These are phyloP conservation scores for Floccularia luteovirens DNA, from an alignment of 768 basidiomycete species.

Conservation along the genomic window DNA sequence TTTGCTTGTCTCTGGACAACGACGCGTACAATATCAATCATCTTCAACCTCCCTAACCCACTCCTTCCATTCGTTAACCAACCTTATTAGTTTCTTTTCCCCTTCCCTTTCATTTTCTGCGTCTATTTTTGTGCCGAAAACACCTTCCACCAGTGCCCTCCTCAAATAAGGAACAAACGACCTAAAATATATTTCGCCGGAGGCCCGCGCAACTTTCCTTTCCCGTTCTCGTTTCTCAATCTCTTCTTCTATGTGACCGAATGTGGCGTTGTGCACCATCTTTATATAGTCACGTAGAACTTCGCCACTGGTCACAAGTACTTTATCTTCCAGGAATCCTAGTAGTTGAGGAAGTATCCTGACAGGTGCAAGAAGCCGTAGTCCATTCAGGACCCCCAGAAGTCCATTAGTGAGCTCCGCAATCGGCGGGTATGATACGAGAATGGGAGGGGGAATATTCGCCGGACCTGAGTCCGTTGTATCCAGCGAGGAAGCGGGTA, in stretches of 20 bases:
- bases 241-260: slow-evolving; percentile 11
- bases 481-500: slow-evolving; percentile 14
- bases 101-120: neutral
- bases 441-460: slow-evolving; percentile 63
- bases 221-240: slow-evolving; percentile 15
- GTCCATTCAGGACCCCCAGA: slow-evolving; percentile 65
- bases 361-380: slow-evolving; percentile 75
- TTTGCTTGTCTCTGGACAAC: too few relatives aligned
- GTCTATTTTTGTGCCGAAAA: slow-evolving; percentile 4
- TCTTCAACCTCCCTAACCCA: slow-evolving; percentile 1
- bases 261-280: slow-evolving; percentile 8
- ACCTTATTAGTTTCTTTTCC: slow-evolving; percentile 1
- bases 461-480: slow-evolving; percentile 17
- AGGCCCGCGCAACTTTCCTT: slow-evolving; percentile 31
- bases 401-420: slow-evolving; percentile 69
- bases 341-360: slow-evolving; percentile 44
- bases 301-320: slow-evolving; percentile 37
- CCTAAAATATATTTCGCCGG: slow-evolving; percentile 41
- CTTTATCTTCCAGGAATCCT: slow-evolving; percentile 36
- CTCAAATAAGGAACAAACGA: neutral
- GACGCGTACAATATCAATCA: too few relatives aligned
- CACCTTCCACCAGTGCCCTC: slow-evolving; percentile 4
- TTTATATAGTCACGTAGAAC: slow-evolving; percentile 39
- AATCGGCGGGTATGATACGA: slow-evolving; percentile 70
- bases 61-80: slow-evolving; percentile 4